Conservation (phyloP, 345 rosid genomes). For the Zanthoxylum bungeanum region DNA sequence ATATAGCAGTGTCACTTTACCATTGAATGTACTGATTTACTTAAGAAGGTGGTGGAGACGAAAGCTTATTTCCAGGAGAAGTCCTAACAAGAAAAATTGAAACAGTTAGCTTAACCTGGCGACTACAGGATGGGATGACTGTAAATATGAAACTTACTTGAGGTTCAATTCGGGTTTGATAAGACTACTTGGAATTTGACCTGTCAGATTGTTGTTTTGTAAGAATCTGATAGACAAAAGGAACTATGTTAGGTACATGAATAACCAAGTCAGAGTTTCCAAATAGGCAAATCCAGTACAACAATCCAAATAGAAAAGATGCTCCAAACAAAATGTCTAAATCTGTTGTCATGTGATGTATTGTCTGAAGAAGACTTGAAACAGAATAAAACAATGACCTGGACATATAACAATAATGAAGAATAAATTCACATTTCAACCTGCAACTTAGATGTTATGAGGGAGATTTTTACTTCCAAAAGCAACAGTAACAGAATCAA, state of each 20-base stretch:
- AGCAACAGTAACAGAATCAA: neutral
- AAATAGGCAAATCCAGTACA: neutral
- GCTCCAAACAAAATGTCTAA: slow-evolving; percentile 4
- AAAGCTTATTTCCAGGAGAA: slow-evolving; percentile 40
- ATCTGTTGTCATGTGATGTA: neutral
- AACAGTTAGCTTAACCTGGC: slow-evolving; percentile 17
- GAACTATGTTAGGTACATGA: slow-evolving; percentile 13
- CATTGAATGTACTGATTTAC: neutral
- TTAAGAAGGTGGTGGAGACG: slow-evolving; percentile 33
- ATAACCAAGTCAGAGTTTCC: slow-evolving; percentile 9
- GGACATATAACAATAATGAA: neutral
- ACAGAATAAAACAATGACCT: neutral
- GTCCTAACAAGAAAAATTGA: slow-evolving; percentile 31
- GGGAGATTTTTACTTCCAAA: neutral
- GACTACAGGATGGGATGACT: neutral
- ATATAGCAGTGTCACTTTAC: neutral
- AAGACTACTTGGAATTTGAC: slow-evolving; percentile 58
- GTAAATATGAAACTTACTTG: slow-evolving; percentile 38
- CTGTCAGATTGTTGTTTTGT: slow-evolving; percentile 86
- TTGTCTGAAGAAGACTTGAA: neutral
- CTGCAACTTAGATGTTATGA: neutral
- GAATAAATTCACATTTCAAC: neutral
- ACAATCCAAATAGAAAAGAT: neutral
- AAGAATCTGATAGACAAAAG: slow-evolving; percentile 51
- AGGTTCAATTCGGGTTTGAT: slow-evolving; percentile 46